These are phyloP conservation scores for Furcasterigmium sp. DNA, from an alignment of 2,329 filamentous ascomycete genomes.

Conservation along the genomic window DNA sequence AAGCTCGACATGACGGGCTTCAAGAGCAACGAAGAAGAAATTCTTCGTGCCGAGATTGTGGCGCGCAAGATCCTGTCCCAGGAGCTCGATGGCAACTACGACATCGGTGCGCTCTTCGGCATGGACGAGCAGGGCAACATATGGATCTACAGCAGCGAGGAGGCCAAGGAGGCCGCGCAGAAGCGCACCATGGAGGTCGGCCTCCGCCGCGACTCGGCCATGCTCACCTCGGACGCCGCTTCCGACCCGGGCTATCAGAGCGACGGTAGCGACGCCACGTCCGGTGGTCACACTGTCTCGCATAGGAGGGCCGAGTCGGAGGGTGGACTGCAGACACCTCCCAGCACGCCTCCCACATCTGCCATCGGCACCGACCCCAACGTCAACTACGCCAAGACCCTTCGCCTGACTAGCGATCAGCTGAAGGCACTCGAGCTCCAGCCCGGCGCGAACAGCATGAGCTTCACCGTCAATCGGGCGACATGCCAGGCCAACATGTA, in stretches of 20 bases:
- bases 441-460: slow-evolving; percentile 85
- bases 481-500: slow-evolving; percentile 92
- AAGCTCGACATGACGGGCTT: slow-evolving; percentile 99
- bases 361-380: slow-evolving; percentile 63
- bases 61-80: slow-evolving; percentile 89
- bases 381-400: slow-evolving; percentile 91
- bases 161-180: slow-evolving; percentile 85
- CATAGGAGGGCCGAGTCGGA: slow-evolving; percentile 67
- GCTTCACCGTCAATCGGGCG: slow-evolving; percentile 92
- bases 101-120: slow-evolving; percentile 91
- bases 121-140: slow-evolving; percentile 94
- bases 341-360: slow-evolving; percentile 63
- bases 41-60: slow-evolving; percentile 85
- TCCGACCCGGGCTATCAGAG: slow-evolving; percentile 96
- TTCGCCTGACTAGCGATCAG: slow-evolving; percentile 92
- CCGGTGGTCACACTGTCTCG: slow-evolving; percentile 29
- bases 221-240: slow-evolving; percentile 68
- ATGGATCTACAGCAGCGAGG: slow-evolving; percentile 99
- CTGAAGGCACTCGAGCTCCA: slow-evolving; percentile 79
- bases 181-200: slow-evolving; percentile 49
- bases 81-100: slow-evolving; percentile 90
- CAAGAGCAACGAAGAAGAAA: slow-evolving; percentile 90
- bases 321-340: slow-evolving; percentile 56
- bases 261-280: slow-evolving; percentile 64
- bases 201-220: slow-evolving; percentile 30